Evolutionary conservation across 176 grass and related monocot genomes (phyloP).

Genomic region (Cenchrus purpureus): DNA sequence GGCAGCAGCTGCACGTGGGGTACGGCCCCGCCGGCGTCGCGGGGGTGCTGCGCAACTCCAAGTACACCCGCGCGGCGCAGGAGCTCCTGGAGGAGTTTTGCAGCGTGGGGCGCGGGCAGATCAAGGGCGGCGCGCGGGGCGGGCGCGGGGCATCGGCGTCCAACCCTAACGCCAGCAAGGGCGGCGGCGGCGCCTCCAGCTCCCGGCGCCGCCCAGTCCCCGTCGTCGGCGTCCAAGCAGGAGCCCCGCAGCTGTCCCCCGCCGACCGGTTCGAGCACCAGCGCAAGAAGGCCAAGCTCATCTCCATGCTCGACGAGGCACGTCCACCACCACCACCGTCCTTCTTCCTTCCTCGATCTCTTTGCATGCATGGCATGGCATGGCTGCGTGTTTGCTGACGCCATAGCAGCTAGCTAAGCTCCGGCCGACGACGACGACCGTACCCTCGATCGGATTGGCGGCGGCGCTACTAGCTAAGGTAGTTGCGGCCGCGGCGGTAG

Average conservation of each 20-base stretch:
- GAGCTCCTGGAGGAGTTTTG: slow-evolving; percentile 98
- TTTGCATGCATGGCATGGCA: slow-evolving; percentile 32
- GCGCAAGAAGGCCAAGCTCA: slow-evolving; percentile 95
- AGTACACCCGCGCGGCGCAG: slow-evolving; percentile 84
- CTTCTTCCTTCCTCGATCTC: not conserved
- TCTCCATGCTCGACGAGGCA: slow-evolving; percentile 99
- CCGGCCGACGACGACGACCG: not conserved
- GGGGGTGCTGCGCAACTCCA: slow-evolving; percentile 79
- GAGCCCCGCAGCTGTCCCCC: slow-evolving; percentile 80
- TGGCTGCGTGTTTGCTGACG: slow-evolving; percentile 20
- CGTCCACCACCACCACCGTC: slow-evolving; percentile 34
- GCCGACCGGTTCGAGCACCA: slow-evolving; percentile 95
- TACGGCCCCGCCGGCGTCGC: slow-evolving; percentile 67
- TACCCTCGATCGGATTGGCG: not conserved
- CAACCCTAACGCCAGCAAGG: slow-evolving; percentile 61
- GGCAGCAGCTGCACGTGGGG: slow-evolving; percentile 61
- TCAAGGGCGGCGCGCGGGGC: slow-evolving; percentile 50
- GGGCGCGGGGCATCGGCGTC: slow-evolving; percentile 33
- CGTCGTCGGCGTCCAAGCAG: slow-evolving; percentile 60
- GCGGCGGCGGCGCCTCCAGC: slow-evolving; percentile 39
- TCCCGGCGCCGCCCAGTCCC: slow-evolving; percentile 62
- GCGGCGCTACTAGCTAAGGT: slow-evolving; percentile 1
- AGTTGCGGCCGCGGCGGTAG: slow-evolving; percentile 43
- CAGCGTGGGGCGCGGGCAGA: slow-evolving; percentile 85
- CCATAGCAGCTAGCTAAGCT: not conserved